A percentile compares a stretch with the other conserved stretches of the same genome.
Evolutionary conservation across 2,329 filamentous ascomycete species (phyloP).

Genomic region (Coniochaeta pulveracea): DNA sequence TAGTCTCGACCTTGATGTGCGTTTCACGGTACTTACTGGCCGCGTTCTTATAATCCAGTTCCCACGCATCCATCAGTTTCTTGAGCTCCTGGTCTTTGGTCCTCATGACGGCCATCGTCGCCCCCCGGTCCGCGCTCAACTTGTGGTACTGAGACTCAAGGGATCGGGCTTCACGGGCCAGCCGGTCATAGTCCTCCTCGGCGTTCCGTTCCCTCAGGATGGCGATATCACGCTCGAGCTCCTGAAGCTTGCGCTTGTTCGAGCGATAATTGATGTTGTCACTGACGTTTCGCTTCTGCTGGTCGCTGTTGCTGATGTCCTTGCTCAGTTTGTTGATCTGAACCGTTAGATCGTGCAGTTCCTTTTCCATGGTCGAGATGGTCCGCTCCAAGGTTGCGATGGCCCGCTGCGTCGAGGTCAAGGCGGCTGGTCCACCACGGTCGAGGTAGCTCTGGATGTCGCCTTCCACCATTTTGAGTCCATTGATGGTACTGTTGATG

Average conservation of each 20-base stretch:
- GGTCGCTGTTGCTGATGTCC: slow-evolving; percentile 67
- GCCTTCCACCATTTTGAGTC: slow-evolving; percentile 62
- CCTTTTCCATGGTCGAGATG: slow-evolving; percentile 53
- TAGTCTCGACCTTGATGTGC: slow-evolving; percentile 83
- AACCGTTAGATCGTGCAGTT: slow-evolving; percentile 54
- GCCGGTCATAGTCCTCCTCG: slow-evolving; percentile 67
- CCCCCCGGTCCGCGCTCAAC: slow-evolving; percentile 60
- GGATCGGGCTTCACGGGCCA: slow-evolving; percentile 55
- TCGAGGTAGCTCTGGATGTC: slow-evolving; percentile 75
- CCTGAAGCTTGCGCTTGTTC: slow-evolving; percentile 56
- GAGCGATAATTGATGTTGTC: slow-evolving; percentile 85
- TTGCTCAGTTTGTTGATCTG: slow-evolving; percentile 69
- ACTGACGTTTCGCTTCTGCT: slow-evolving; percentile 73
- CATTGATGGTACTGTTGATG: slow-evolving; percentile 63
- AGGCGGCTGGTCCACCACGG: slow-evolving; percentile 59
- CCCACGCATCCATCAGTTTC: slow-evolving; percentile 66
- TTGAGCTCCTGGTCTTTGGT: slow-evolving; percentile 73
- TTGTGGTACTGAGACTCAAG: slow-evolving; percentile 59
- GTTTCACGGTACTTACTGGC: slow-evolving; percentile 71
- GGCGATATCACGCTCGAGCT: slow-evolving; percentile 56
- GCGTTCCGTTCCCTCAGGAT: slow-evolving; percentile 71
- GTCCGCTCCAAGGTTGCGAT: slow-evolving; percentile 57
- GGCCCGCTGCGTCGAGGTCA: slow-evolving; percentile 58
- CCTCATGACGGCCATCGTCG: slow-evolving; percentile 67
- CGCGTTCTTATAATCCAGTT: slow-evolving; percentile 78